phyloP scores from a whole-genome alignment of 495 filamentous ascomycete species.

The Trichoderma parareesei region DNA sequence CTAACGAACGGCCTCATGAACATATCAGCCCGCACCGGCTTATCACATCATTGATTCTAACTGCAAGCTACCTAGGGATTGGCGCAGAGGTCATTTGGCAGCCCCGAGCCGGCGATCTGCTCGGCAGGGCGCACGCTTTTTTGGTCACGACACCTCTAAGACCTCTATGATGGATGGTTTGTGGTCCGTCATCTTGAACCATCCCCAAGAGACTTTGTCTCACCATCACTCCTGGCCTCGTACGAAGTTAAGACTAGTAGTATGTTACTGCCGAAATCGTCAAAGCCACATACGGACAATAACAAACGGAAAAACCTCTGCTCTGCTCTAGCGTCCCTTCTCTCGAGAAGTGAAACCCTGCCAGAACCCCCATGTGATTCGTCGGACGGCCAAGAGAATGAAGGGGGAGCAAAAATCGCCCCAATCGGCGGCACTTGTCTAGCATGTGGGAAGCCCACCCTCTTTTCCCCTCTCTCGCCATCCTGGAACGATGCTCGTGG shows the following conservation, averaged over 20 bases:
- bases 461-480: constrained; percentile 13
- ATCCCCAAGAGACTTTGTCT: not conserved
- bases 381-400: not conserved
- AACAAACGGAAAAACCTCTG: too few species aligned
- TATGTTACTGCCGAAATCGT: too few species aligned
- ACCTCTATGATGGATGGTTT: constrained; percentile 8
- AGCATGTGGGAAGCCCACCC: constrained; percentile 12
- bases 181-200: not conserved
- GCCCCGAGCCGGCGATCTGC: not conserved
- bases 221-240: not conserved
- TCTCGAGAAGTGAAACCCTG: too few species aligned
- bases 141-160: constrained; percentile 11
- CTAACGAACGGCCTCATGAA: too few species aligned
- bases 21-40: not conserved
- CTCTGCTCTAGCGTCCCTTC: too few species aligned
- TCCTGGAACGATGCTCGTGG: constrained; percentile 11
- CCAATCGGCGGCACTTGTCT: constrained; percentile 10
- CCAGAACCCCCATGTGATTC: not conserved
- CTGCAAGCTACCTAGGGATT: not conserved
- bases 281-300: too few species aligned
- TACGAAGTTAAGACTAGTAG: too few species aligned
- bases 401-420: constrained; percentile 10
- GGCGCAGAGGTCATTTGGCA: not conserved
- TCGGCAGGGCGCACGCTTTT: not conserved
- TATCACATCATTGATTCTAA: not conserved